These are phyloP conservation scores for Ilex aquifolium DNA, from an alignment of 257 asterid species.

Conservation along the genomic window DNA sequence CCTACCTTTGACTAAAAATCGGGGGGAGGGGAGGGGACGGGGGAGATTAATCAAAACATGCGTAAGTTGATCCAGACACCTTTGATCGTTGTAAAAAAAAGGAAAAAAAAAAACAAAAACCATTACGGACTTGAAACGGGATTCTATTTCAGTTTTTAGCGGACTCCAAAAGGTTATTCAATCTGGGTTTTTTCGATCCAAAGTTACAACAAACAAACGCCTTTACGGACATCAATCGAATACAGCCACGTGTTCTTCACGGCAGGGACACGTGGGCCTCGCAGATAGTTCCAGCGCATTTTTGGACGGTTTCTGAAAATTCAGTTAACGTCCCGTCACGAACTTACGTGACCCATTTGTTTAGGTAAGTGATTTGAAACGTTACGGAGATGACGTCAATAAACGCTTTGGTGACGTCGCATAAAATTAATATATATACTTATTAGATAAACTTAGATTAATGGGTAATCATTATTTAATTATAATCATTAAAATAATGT, in stretches of 20 bases:
- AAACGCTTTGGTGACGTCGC: slow-evolving; percentile 1
- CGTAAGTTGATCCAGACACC: too few species aligned
- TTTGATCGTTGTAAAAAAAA: too few species aligned
- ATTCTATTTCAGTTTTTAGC: slow-evolving; percentile 19
- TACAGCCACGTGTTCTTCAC: neutral
- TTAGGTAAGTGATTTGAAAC: neutral
- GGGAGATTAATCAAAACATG: too few species aligned
- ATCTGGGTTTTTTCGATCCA: slow-evolving; percentile 1
- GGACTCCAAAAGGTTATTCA: slow-evolving; percentile 17
- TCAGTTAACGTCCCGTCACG: slow-evolving; percentile 10
- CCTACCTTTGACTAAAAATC: too few species aligned
- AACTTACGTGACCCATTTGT: slow-evolving; percentile 5
- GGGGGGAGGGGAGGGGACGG: too few species aligned
- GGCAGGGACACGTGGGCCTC: slow-evolving; percentile 11
- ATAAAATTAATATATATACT: neutral
- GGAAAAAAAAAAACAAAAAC: slow-evolving; percentile 2
- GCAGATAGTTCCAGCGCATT: neutral
- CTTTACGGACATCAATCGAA: slow-evolving; percentile 8
- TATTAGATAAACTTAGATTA: neutral
- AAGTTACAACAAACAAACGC: neutral
- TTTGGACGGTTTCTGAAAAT: neutral
- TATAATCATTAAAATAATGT: too few species aligned
- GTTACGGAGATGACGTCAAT: slow-evolving; percentile 6
- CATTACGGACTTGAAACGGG: slow-evolving; percentile 32
- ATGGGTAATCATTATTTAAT: too few species aligned